Conservation (phyloP, 768 basidiomycete genomes). For the Suillus ampliporus region DNA sequence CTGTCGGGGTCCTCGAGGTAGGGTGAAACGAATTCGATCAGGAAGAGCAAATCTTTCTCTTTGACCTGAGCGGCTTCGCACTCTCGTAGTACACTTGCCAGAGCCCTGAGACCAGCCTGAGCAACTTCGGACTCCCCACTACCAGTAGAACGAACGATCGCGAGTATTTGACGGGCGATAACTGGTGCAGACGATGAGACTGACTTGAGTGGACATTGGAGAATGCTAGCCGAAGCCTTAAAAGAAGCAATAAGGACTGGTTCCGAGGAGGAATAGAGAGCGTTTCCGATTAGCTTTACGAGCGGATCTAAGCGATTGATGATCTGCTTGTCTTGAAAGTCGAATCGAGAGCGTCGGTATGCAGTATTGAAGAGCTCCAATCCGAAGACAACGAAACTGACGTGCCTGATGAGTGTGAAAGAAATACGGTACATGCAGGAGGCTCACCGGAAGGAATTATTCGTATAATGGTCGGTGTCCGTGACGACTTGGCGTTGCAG, state of each 20-base stretch:
- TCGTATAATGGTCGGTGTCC: slow-evolving; percentile 73
- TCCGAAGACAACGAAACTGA: slow-evolving; percentile 88
- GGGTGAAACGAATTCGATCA: slow-evolving; percentile 85
- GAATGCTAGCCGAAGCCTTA: slow-evolving; percentile 79
- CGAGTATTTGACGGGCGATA: slow-evolving; percentile 81
- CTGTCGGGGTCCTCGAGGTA: slow-evolving; percentile 90
- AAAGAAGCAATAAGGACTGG: slow-evolving; percentile 78
- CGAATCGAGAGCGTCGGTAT: slow-evolving; percentile 83
- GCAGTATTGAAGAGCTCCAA: slow-evolving; percentile 91
- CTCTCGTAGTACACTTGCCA: slow-evolving; percentile 91
- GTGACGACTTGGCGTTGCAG: slow-evolving; percentile 65
- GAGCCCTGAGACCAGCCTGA: slow-evolving; percentile 85
- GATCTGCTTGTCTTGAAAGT: slow-evolving; percentile 76
- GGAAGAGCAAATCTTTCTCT: slow-evolving; percentile 86
- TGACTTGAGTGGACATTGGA: slow-evolving; percentile 82
- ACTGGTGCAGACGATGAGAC: slow-evolving; percentile 80
- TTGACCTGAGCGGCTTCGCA: slow-evolving; percentile 80
- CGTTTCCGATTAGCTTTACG: slow-evolving; percentile 87
- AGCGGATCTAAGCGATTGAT: slow-evolving; percentile 87
- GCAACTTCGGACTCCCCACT: slow-evolving; percentile 90
- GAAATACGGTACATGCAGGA: neutral
- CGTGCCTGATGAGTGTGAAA: slow-evolving; percentile 9
- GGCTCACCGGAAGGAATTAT: slow-evolving; percentile 85
- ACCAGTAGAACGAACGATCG: slow-evolving; percentile 81
- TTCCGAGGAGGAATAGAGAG: slow-evolving; percentile 83